Conservation (phyloP, 768 basidiomycete species). For the Trametes maxima region DNA sequence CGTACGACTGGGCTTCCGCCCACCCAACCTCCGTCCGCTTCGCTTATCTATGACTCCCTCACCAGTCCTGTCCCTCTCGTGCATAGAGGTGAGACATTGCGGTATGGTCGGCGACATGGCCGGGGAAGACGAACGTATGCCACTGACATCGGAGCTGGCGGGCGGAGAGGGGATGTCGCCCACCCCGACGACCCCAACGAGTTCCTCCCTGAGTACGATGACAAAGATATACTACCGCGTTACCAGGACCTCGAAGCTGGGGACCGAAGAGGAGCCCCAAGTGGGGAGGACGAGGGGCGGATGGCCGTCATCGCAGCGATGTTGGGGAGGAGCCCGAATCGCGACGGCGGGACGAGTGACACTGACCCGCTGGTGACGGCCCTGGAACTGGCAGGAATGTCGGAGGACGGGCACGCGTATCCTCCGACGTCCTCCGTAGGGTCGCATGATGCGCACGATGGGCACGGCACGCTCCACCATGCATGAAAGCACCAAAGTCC, state of each 20-base stretch:
- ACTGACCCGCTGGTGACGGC: conserved; percentile 10
- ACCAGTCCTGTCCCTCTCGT: neutral
- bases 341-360: conserved; percentile 13
- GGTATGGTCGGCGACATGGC: neutral
- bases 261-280: neutral
- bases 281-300: neutral
- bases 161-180: conserved; percentile 6
- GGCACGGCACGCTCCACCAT: neutral
- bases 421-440: conserved; percentile 4
- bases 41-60: conserved; percentile 14
- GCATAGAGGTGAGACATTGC: neutral
- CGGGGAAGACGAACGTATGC: conserved; percentile 11
- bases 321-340: conserved; percentile 5
- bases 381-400: neutral
- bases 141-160: conserved; percentile 12
- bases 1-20: conserved; percentile 20
- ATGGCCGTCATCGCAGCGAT: conserved; percentile 5
- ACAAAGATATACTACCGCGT: conserved; percentile 22
- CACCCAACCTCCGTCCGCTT: neutral
- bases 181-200: conserved; percentile 21
- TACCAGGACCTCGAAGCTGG: conserved; percentile 16
- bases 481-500: neutral
- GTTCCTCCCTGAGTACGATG: conserved; percentile 20
- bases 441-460: conserved; percentile 6
- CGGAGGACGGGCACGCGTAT: conserved; percentile 10